Percentiles rank a stretch among this genome's conserved stretches.
These are phyloP conservation scores for Lipomyces orientalis DNA, from an alignment of 805 yeast genomes.

Conservation along the genomic window DNA sequence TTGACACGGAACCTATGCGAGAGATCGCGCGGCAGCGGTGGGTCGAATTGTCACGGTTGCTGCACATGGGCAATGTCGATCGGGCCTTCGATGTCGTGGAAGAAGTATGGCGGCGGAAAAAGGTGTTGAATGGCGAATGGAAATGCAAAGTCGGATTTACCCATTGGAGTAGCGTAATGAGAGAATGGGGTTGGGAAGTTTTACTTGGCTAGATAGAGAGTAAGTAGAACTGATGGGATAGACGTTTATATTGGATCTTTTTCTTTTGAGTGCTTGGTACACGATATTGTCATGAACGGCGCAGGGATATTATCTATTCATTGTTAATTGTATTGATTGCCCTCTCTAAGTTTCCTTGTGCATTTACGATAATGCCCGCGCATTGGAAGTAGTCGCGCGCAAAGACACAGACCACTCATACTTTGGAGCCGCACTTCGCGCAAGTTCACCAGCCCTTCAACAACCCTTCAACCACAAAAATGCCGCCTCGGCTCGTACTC, in stretches of 20 bases:
- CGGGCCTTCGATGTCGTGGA: slow-evolving; percentile 70
- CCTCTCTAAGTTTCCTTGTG: background rate
- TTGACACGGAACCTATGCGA: slow-evolving; percentile 61
- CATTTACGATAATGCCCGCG: background rate
- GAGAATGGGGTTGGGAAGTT: slow-evolving; percentile 80
- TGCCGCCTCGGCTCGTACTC: slow-evolving; percentile 6
- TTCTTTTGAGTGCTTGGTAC: background rate
- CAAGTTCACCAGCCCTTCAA: background rate
- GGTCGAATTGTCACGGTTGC: slow-evolving; percentile 56
- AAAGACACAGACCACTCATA: too few relatives aligned
- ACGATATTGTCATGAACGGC: background rate
- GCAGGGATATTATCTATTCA: background rate
- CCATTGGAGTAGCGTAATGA: slow-evolving; percentile 74
- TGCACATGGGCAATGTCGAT: slow-evolving; percentile 72
- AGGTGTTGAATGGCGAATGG: slow-evolving; percentile 31
- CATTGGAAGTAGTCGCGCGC: too few relatives aligned
- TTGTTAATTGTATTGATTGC: background rate
- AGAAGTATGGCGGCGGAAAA: slow-evolving; percentile 67
- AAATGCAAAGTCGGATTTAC: slow-evolving; percentile 29
- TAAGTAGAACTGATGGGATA: background rate
- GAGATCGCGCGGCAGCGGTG: slow-evolving; percentile 67
- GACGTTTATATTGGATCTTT: too few relatives aligned
- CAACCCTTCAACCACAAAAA: background rate
- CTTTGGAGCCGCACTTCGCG: background rate
- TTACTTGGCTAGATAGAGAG: slow-evolving; percentile 52